Evolutionary conservation across 768 basidiomycete genomes (phyloP).

Genomic region (Tricholoma furcatifolium): DNA sequence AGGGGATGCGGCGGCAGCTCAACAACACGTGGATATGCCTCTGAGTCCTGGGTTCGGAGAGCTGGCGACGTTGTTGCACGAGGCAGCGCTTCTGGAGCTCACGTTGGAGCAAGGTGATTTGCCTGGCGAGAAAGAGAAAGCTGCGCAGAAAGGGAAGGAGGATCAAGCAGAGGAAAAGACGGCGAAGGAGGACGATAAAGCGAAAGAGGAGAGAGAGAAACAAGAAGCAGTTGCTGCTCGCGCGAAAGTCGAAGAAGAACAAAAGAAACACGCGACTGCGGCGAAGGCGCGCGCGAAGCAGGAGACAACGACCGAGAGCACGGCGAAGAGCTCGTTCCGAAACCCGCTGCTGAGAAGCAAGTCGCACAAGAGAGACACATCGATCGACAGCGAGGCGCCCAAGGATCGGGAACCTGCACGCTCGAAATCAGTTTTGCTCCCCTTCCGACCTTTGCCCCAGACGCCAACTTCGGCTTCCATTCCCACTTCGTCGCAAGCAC

Average conservation of each 20-base stretch:
- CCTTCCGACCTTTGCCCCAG: conserved; percentile 10
- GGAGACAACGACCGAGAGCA: conserved; percentile 17
- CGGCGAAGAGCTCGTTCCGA: conserved; percentile 15
- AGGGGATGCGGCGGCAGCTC: conserved; percentile 29
- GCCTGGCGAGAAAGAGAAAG: conserved; percentile 31
- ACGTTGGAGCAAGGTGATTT: conserved; percentile 49
- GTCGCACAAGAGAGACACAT: conserved; percentile 8
- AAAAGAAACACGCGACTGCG: conserved; percentile 19
- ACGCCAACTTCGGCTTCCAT: not conserved
- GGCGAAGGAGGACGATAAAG: conserved; percentile 6
- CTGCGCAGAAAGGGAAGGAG: conserved; percentile 3
- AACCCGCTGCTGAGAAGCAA: conserved; percentile 14
- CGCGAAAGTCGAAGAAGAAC: conserved; percentile 25
- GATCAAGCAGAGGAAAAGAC: conserved; percentile 12
- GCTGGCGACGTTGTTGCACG: conserved; percentile 51
- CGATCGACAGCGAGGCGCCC: conserved; percentile 1
- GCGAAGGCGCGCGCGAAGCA: conserved; percentile 22
- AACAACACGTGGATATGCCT: conserved; percentile 37
- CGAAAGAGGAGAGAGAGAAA: not conserved
- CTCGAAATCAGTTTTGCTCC: conserved; percentile 7
- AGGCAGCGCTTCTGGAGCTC: conserved; percentile 58
- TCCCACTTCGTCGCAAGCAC: not conserved
- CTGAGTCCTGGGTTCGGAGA: conserved; percentile 52
- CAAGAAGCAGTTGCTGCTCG: not conserved
- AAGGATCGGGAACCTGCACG: conserved; percentile 4